Evolutionary conservation across 306 rosid genomes (phyloP), one percentile per base, ranked within the genome.

Genomic region (Sicyos edulis): DNA sequence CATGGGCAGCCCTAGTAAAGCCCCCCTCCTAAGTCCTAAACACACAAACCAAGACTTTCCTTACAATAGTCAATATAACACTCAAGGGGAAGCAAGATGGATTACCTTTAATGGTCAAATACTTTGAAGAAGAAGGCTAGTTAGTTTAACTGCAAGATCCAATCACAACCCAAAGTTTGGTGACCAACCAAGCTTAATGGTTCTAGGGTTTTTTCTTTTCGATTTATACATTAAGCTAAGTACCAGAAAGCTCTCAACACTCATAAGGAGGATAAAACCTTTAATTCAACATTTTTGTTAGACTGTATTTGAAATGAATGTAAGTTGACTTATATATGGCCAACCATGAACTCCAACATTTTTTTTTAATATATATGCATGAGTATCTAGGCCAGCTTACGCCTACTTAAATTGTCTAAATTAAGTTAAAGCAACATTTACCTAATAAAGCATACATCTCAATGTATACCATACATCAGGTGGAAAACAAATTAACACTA

Each of bases 291-390:
- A 13, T 59, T 59, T 32, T 32, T 32, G 4, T 32, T 32, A 3
- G 37, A 32, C 42, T 59, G 26, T 17, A 40, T 59, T 26, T 24
- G 10, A 24, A 59, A 26, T 13, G 11, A 26, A 59, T 37, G 26
- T 57, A 57, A 22, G 37, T 56, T 56, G 64, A 17, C 42, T 59
- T 26, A 59, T 59, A 59, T 26, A 32, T 32, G 65, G 19, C 65
- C 65, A 59, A 24, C 65, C 19, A 26, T 6, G n/a, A 59, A 26
- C 42, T 17, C 17, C 37, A 3, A 32, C 4, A 1, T 32, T 3
- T 32, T 3, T 32, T 1, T 32, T 32, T 32, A 5, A 32, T 32
- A 32, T 32, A 32, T 32, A 32, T 32, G 4, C 37, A 32, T 32
- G 37, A 32, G 37, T 5, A 5, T 32, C 4, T 5, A 4, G 6